Evolutionary conservation across 495 filamentous ascomycete species (phyloP), one percentile per base, ranked within the genome.

Genomic region (Xylaria intraflava): DNA sequence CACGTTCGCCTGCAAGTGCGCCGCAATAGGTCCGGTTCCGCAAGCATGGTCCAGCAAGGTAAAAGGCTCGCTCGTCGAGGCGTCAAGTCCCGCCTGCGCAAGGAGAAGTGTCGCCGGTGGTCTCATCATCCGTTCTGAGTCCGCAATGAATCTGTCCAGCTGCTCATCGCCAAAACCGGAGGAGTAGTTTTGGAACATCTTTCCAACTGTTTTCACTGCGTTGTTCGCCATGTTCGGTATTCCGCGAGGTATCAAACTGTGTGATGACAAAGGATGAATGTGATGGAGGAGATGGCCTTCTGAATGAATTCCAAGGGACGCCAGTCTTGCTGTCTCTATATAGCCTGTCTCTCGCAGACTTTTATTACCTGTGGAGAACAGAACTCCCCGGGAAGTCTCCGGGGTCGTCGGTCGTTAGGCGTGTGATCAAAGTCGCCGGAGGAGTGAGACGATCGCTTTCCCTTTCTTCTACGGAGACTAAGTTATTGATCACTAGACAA

Each of bases 21-120:
- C 57, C 7, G 62, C 67, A n/a, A 73, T 61, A n/a, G 70, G 65
- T 3, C 72, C 72, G 0, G 57, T 55, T 7, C 72, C 72, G 27
- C 72, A 76, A 11, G 66, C 70, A n/a, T 68, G 68, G 46, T 76
- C 72, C 3, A 76, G 52, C 6, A 76, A 55, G 14, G 33, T 38
- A 48, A 76, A 65, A 0, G 71, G 67, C n/a, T 57, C 38, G 11
- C 49, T 61, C 4, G 60, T 66, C 24, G 57, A 51, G 11, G 55
- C 39, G 33, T 56, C 53, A n/a, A 75, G 44, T 1, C 70, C 69
- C 20, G 67, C 68, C 46, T 72, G 69, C 4, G 39, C 22, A 4
- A 75, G 62, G 56, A 75, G 58, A 9, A 58, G 49, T 24, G 40
- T 46, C 14, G 60, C 69, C 7, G 69, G 61, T 4, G 56, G 61